These are phyloP conservation scores for Baeospora myosura DNA, from an alignment of 1,284 basidiomycete genomes.

Conservation along the genomic window DNA sequence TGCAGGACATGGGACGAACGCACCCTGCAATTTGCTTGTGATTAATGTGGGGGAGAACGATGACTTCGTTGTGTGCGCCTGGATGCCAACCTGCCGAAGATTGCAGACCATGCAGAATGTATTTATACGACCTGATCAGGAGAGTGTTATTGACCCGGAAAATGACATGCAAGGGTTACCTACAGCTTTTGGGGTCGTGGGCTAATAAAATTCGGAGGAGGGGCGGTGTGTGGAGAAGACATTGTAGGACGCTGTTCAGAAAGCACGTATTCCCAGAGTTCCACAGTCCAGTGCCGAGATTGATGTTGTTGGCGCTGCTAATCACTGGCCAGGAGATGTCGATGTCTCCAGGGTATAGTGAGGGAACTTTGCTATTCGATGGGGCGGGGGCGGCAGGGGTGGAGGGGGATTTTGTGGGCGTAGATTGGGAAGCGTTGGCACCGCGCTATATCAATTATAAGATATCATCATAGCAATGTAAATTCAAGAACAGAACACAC, in stretches of 20 bases:
- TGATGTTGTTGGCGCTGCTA: no score
- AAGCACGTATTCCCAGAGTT: conserved; percentile 99
- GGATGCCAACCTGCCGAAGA: conserved; percentile 47
- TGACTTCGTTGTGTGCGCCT: conserved; percentile 37
- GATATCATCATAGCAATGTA: background rate
- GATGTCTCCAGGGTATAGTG: conserved; percentile 44
- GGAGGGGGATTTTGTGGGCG: conserved; percentile 14
- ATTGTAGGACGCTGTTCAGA: conserved; percentile 92
- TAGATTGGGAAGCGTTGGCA: conserved; percentile 13
- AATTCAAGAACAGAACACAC: conserved; percentile 26
- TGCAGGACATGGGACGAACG: conserved; percentile 20
- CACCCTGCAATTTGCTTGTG: conserved; percentile 63
- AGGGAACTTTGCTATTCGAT: conserved; percentile 15
- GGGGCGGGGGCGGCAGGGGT: conserved; percentile 8
- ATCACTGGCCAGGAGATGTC: conserved; percentile 55
- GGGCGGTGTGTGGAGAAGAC: conserved; percentile 89
- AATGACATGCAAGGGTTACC: conserved; percentile 18
- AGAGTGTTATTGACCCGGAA: conserved; percentile 10
- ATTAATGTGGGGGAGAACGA: conserved; percentile 59
- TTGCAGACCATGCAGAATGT: conserved; percentile 77
- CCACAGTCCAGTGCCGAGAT: conserved; percentile 61
- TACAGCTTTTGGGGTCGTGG: conserved; percentile 51
- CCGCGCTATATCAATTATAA: conserved; percentile 12
- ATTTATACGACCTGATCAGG: conserved; percentile 42
- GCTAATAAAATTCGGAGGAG: conserved; percentile 64